Evolutionary conservation across 192 early-diverging fungal genomes (phyloP).

Genomic region (Linnemannia elongata): DNA sequence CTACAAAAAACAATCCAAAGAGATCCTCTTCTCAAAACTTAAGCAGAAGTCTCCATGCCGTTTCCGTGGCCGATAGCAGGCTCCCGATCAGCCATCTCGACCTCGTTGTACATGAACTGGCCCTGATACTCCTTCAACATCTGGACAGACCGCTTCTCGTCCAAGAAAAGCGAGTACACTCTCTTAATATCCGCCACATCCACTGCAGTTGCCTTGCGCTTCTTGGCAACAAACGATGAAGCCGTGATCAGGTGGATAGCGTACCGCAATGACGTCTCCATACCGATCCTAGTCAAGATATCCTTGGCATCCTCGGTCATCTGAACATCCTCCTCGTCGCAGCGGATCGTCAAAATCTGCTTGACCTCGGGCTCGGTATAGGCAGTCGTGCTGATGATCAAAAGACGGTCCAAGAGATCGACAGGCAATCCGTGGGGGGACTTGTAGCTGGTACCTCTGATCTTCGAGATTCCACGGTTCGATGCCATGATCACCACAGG

Average conservation of each 20-base stretch:
- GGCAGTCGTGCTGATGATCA: slow-evolving; percentile 94
- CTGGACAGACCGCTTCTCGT: slow-evolving; percentile 96
- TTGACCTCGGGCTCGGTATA: slow-evolving; percentile 89
- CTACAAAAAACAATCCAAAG: not conserved
- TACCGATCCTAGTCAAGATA: slow-evolving; percentile 90
- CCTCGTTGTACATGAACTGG: slow-evolving; percentile 93
- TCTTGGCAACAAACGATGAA: slow-evolving; percentile 89
- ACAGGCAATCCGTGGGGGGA: slow-evolving; percentile 98
- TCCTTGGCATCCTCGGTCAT: slow-evolving; percentile 90
- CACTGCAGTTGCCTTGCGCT: slow-evolving; percentile 89
- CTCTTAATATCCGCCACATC: slow-evolving; percentile 96
- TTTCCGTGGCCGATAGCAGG: slow-evolving; percentile 36
- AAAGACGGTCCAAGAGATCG: slow-evolving; percentile 94
- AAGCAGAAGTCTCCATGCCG: slow-evolving; percentile 21
- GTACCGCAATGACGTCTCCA: slow-evolving; percentile 94
- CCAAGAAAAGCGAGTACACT: slow-evolving; percentile 95
- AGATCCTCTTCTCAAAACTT: not conserved
- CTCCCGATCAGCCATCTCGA: slow-evolving; percentile 54
- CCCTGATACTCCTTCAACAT: slow-evolving; percentile 95
- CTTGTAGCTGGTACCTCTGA: slow-evolving; percentile 96
- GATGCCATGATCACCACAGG: slow-evolving; percentile 99
- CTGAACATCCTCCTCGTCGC: slow-evolving; percentile 94
- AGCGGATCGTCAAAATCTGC: slow-evolving; percentile 91
- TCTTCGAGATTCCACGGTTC: slow-evolving; percentile 95
- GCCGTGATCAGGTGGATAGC: slow-evolving; percentile 98